Evolutionary conservation across 345 rosid genomes (phyloP), one percentile per base, ranked within the genome.

Genomic region (Pugionium cornutum): DNA sequence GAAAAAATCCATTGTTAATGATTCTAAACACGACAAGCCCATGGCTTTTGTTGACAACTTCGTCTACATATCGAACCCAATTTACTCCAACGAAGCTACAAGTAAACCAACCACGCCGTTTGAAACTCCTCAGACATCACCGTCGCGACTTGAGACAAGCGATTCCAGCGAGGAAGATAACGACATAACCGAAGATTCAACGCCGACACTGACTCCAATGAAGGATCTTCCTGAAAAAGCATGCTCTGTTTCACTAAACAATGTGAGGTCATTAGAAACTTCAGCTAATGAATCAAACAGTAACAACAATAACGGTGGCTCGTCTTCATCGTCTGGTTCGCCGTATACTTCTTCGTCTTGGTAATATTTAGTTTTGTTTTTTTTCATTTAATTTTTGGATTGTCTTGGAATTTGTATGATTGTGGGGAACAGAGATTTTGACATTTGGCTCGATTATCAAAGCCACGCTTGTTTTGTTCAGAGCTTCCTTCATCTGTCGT

Each of bases 11-110:
- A 18, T 18, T 18, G 18, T 18, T 18, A 18, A 18, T 18, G 18
- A 18, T 18, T 18, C 18, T 18, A 18, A 18, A 18, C 18, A 18
- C 18, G 18, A 18, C 18, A 46, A 82, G 79, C 58, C 62, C 60
- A 75, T 9, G 61, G 60, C 1, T 52, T 73, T 49, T 27, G n/a
- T 25, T 10, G 83, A 82, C 42, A 70, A 74, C 67, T 75, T 86
- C 32, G 75, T 88, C 53, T 88, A 88, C 82, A 89, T 92, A 33
- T 89, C 97, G 2, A 92, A 92, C 68, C 97, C 98, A n/a, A 81
- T 88, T 26, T 89, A 83, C 75, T 84, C 86, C 18, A 18, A 18
- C 18, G 18, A 18, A 18, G 18, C 18, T 8, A 68, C 61, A 4
- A 67, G 76, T 70, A 51, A 63, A 75, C 76, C 58, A 43, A 77